Evolutionary conservation across 129 eudicot genomes (phyloP).

Genomic region (Silybum marianum): DNA sequence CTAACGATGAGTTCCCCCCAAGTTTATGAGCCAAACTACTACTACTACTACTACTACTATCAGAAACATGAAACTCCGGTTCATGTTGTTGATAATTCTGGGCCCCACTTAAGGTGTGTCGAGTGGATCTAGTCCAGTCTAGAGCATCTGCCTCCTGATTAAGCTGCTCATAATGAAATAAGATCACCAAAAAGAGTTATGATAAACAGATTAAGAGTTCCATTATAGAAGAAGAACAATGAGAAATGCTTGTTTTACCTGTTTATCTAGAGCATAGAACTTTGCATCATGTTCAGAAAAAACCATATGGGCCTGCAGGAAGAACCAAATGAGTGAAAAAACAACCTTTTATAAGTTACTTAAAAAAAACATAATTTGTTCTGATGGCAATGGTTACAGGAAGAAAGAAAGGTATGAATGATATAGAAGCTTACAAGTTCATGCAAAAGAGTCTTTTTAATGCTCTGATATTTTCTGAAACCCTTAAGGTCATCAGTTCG

Average conservation of each 20-base stretch:
- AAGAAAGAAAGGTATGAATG: neutral
- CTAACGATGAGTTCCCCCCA: slow-evolving; percentile 56
- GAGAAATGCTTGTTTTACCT: slow-evolving; percentile 47
- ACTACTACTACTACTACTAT: slow-evolving; percentile 20
- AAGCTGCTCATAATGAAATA: slow-evolving; percentile 53
- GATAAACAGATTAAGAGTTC: neutral
- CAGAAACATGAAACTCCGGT: slow-evolving; percentile 44
- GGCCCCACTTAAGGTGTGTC: slow-evolving; percentile 59
- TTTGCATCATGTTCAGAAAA: slow-evolving; percentile 80
- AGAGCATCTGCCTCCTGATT: slow-evolving; percentile 73
- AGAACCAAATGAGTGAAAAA: slow-evolving; percentile 12
- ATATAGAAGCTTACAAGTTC: slow-evolving; percentile 68
- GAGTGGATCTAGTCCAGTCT: slow-evolving; percentile 86
- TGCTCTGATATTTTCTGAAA: slow-evolving; percentile 86
- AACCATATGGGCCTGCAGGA: slow-evolving; percentile 86
- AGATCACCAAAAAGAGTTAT: slow-evolving; percentile 9
- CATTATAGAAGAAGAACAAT: neutral
- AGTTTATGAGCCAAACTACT: slow-evolving; percentile 55
- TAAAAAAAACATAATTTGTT: neutral
- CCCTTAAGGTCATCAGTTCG: slow-evolving; percentile 96
- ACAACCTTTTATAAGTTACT: neutral
- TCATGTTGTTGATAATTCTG: slow-evolving; percentile 34
- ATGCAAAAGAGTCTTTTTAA: slow-evolving; percentile 86
- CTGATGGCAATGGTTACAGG: neutral
- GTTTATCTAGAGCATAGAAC: slow-evolving; percentile 74